Conservation (phyloP, 257 asterid genomes). For the Catharanthus roseus region DNA sequence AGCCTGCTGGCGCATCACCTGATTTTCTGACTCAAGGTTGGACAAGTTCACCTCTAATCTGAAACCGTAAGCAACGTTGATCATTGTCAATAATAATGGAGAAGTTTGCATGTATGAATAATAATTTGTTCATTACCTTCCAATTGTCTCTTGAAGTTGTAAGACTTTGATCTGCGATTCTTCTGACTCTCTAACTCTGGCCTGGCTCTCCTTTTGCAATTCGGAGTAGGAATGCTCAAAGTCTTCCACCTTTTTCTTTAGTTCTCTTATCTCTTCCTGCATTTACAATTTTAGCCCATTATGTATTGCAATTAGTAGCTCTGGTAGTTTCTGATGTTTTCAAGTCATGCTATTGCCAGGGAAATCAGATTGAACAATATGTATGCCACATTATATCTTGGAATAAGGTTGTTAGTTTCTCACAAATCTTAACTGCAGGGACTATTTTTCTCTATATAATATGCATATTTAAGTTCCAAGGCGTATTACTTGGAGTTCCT, state of each 20-base stretch:
- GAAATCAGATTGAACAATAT: not conserved
- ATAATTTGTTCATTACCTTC: conserved; percentile 42
- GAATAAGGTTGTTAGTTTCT: not conserved
- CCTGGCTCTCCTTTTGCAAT: conserved; percentile 60
- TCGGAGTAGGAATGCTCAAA: conserved; percentile 51
- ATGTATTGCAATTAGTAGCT: not conserved
- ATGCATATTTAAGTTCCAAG: conserved; percentile 5
- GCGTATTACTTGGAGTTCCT: conserved; percentile 60
- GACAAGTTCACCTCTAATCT: conserved; percentile 71
- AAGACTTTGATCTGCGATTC: conserved; percentile 58
- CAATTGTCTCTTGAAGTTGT: conserved; percentile 75
- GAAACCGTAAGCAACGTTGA: conserved; percentile 22
- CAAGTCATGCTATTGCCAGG: not conserved
- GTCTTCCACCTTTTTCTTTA: conserved; percentile 55
- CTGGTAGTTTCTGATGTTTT: not conserved
- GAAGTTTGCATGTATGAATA: not conserved
- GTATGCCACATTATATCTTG: not conserved
- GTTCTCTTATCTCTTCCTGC: conserved; percentile 63
- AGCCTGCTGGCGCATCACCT: conserved; percentile 89
- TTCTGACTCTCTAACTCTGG: conserved; percentile 59
- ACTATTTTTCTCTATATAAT: not conserved
- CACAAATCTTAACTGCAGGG: conserved; percentile 1
- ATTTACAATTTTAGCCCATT: conserved; percentile 7
- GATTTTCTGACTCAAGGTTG: conserved; percentile 89
- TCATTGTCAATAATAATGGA: not conserved